These are phyloP conservation scores for Trichoderma brevicompactum DNA, from an alignment of 2,329 filamentous ascomycete species.

Conservation along the genomic window DNA sequence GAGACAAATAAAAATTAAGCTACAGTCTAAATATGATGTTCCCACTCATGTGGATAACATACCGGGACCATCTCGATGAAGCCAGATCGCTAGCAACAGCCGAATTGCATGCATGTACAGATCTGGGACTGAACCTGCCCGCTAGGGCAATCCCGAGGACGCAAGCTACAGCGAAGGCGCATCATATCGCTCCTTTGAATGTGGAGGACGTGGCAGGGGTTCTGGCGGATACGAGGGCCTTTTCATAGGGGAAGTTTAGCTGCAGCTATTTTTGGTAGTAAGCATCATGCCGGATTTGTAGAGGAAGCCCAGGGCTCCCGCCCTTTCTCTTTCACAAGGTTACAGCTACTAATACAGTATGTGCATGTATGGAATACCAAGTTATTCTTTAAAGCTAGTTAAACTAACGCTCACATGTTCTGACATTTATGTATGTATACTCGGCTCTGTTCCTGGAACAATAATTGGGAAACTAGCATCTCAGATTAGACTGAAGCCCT, in stretches of 20 bases:
- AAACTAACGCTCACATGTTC: background rate
- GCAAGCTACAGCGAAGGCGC: background rate
- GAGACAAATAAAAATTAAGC: too few relatives aligned
- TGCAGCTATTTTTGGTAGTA: constrained; percentile 5
- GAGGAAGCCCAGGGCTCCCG: background rate
- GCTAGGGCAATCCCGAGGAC: background rate
- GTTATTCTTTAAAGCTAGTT: background rate
- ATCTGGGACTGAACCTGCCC: background rate
- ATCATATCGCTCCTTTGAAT: background rate
- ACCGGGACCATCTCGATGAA: background rate
- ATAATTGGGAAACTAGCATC: background rate
- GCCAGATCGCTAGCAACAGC: background rate
- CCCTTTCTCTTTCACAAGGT: too few relatives aligned
- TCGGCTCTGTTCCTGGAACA: background rate
- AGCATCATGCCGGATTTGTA: background rate
- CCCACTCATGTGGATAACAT: background rate
- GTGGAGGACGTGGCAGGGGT: constrained; percentile 1
- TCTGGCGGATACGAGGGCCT: constrained; percentile 3
- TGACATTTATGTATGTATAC: background rate
- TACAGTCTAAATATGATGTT: background rate
- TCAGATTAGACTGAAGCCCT: background rate
- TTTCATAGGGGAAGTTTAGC: background rate
- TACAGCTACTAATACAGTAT: background rate
- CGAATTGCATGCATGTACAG: constrained; percentile 5
- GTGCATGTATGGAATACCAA: background rate